Evolutionary conservation across 805 yeast species (phyloP).

Genomic region (Aciculoconidium aculeatum): DNA sequence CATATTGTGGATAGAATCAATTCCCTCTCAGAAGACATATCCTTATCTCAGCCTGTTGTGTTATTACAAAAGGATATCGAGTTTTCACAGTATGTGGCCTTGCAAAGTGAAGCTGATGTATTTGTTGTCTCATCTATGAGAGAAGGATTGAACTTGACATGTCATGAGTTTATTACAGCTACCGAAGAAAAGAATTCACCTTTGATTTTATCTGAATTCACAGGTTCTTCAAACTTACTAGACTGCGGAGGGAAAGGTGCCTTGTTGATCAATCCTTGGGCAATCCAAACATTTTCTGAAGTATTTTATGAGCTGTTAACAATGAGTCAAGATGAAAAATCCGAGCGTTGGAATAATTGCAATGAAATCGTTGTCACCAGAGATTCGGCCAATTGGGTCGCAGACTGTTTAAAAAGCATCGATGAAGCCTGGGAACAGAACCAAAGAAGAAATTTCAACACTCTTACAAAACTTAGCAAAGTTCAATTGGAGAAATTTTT

Average conservation of each 20-base stretch:
- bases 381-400: constrained; percentile 75
- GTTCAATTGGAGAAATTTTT: constrained; percentile 30
- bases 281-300: constrained; percentile 58
- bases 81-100: constrained; percentile 83
- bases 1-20: constrained; percentile 82
- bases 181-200: constrained; percentile 71
- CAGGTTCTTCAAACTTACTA: constrained; percentile 85
- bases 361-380: constrained; percentile 53
- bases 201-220: constrained; percentile 81
- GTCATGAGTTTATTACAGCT: constrained; percentile 87
- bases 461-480: constrained; percentile 26
- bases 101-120: constrained; percentile 77
- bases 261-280: constrained; percentile 87
- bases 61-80: constrained; percentile 83
- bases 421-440: constrained; percentile 35
- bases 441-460: constrained; percentile 19
- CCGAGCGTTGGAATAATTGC: constrained; percentile 56
- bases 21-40: constrained; percentile 63
- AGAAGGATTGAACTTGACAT: constrained; percentile 95
- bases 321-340: constrained; percentile 56
- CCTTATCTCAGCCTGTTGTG: constrained; percentile 76
- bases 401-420: constrained; percentile 48
- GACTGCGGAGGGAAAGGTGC: constrained; percentile 53
- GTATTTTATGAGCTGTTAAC: constrained; percentile 59
- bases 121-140: constrained; percentile 88